phyloP scores from a whole-genome alignment of 495 filamentous ascomycete species.

The Penicillium cosmopolitanum region DNA sequence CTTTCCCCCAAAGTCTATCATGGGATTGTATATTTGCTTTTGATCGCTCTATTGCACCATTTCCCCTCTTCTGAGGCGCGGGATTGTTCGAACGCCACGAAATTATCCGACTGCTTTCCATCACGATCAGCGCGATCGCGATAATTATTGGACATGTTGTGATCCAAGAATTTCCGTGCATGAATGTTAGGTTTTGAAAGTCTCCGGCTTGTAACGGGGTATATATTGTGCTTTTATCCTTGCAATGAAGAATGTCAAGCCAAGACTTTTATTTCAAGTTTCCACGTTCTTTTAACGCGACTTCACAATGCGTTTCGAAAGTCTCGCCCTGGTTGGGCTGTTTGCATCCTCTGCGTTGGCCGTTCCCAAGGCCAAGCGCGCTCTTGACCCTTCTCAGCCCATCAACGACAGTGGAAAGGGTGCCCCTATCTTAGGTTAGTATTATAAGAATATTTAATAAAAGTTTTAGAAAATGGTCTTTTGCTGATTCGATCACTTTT shows the following conservation, averaged over 20 bases:
- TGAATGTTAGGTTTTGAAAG: neutral
- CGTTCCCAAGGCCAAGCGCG: constrained; percentile 32
- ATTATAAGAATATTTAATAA: neutral
- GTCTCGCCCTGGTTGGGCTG: constrained; percentile 19
- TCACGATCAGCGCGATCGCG: constrained; percentile 9
- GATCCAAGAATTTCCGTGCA: neutral
- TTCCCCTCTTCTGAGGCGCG: neutral
- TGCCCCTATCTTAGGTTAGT: constrained; percentile 56
- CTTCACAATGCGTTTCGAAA: constrained; percentile 25
- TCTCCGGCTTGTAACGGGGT: neutral
- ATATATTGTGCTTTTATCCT: constrained; percentile 4
- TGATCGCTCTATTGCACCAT: constrained; percentile 16
- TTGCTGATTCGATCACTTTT: neutral
- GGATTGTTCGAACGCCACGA: constrained; percentile 1
- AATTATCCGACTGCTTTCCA: neutral
- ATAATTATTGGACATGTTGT: constrained; percentile 17
- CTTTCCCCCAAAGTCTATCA: constrained; percentile 8
- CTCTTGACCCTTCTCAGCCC: constrained; percentile 55
- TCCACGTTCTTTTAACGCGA: neutral
- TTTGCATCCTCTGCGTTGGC: constrained; percentile 28
- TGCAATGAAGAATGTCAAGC: neutral
- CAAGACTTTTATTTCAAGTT: neutral
- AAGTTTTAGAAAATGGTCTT: neutral
- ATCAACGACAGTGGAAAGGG: constrained; percentile 59
- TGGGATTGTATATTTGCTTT: constrained; percentile 6